Conservation (phyloP, 2,329 filamentous ascomycete species). For the Elsinoe perseae region DNA sequence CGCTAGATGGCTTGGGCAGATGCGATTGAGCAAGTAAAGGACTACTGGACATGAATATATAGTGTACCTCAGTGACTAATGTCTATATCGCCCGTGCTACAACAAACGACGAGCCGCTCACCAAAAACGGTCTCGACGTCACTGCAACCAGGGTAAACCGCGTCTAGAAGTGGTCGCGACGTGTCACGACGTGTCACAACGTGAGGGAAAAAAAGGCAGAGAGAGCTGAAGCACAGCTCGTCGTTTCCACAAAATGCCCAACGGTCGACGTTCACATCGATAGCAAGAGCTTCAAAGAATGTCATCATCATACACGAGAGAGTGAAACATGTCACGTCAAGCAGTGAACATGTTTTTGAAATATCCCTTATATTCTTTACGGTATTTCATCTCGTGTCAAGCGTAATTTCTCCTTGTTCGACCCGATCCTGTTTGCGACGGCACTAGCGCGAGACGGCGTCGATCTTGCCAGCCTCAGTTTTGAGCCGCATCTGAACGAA, state of each 20-base stretch:
- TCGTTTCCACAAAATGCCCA: neutral
- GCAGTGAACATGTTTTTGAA: too few species aligned
- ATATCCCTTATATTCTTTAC: too few species aligned
- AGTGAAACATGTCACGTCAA: constrained; percentile 6
- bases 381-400: neutral
- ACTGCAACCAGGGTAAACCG: neutral
- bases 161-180: neutral
- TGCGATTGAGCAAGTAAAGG: too few species aligned
- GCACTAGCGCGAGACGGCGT: neutral
- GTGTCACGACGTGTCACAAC: neutral
- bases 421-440: neutral
- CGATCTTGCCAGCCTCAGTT: constrained; percentile 4
- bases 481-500: constrained; percentile 4
- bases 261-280: neutral
- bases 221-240: neutral
- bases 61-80: neutral
- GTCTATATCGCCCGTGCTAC: too few species aligned
- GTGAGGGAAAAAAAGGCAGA: neutral
- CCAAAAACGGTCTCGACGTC: neutral
- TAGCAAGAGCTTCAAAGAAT: neutral
- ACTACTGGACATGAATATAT: too few species aligned
- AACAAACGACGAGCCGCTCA: too few species aligned
- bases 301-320: neutral
- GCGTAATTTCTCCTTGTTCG: neutral
- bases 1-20: neutral